phyloP scores from a whole-genome alignment of 441 rosid genomes.

The Mallotus repandus region DNA sequence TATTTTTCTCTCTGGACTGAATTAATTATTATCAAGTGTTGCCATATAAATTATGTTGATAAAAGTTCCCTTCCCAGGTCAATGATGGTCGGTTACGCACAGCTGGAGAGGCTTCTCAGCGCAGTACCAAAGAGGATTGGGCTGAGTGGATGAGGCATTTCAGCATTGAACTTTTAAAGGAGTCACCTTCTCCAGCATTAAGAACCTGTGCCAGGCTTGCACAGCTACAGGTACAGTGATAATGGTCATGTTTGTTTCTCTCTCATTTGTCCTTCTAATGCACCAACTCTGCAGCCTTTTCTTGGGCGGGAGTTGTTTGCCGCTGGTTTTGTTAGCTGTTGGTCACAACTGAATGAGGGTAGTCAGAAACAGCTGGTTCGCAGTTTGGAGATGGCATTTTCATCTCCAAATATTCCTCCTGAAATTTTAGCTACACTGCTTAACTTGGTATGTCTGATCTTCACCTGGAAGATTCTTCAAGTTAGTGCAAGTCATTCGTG shows the following conservation, averaged over 20 bases:
- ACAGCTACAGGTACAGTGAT: slow-evolving; percentile 73
- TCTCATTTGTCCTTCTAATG: slow-evolving; percentile 30
- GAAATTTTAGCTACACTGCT: slow-evolving; percentile 98
- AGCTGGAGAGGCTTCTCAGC: slow-evolving; percentile 99
- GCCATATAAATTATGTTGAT: not conserved
- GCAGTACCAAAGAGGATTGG: slow-evolving; percentile 99
- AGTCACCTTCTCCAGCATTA: slow-evolving; percentile 99
- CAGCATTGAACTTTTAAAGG: slow-evolving; percentile 95
- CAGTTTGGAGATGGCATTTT: slow-evolving; percentile 99
- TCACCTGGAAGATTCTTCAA: slow-evolving; percentile 1
- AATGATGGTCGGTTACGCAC: slow-evolving; percentile 90
- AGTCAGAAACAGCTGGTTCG: slow-evolving; percentile 95
- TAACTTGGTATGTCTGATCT: slow-evolving; percentile 61
- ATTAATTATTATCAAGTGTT: not conserved
- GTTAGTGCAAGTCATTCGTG: not conserved
- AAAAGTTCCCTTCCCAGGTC: slow-evolving; percentile 45
- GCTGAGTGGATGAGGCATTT: slow-evolving; percentile 99
- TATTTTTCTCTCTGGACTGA: not conserved
- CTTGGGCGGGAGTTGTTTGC: slow-evolving; percentile 99
- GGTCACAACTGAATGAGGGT: slow-evolving; percentile 87
- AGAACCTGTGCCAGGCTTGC: slow-evolving; percentile 99
- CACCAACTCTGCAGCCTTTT: slow-evolving; percentile 70
- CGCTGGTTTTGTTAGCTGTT: slow-evolving; percentile 99
- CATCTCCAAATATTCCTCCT: slow-evolving; percentile 98
- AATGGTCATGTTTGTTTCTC: slow-evolving; percentile 15